Evolutionary conservation across 805 yeast species (phyloP).

Genomic region (Kodamaea nitidulidarum): DNA sequence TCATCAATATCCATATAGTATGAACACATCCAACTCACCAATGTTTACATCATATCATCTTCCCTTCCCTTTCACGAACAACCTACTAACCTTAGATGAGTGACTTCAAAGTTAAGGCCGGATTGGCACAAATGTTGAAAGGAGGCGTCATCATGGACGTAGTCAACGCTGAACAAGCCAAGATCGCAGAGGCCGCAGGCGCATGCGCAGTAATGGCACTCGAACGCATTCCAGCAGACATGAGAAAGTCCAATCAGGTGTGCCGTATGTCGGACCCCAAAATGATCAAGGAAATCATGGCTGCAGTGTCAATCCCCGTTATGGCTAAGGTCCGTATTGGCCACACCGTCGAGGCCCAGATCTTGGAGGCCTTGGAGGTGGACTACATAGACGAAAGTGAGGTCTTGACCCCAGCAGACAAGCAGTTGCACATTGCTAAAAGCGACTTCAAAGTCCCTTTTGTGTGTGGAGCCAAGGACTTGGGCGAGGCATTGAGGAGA

Average conservation of each 20-base stretch:
- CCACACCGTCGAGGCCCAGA: conserved; percentile 77
- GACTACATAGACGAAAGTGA: conserved; percentile 85
- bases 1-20: too few relatives aligned
- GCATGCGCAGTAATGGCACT: conserved; percentile 90
- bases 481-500: conserved; percentile 79
- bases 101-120: conserved; percentile 59
- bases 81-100: conserved; percentile 16
- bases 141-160: conserved; percentile 77
- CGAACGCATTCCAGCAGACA: conserved; percentile 81
- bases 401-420: conserved; percentile 80
- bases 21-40: too few relatives aligned
- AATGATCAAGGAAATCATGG: conserved; percentile 72
- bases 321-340: conserved; percentile 89
- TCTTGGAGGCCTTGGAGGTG: conserved; percentile 64
- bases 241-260: conserved; percentile 76
- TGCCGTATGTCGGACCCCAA: conserved; percentile 85
- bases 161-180: conserved; percentile 75
- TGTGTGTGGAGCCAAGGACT: conserved; percentile 79
- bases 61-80: too few relatives aligned
- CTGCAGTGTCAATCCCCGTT: conserved; percentile 65
- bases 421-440: conserved; percentile 59
- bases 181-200: conserved; percentile 76
- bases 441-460: conserved; percentile 63
- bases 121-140: conserved; percentile 82
- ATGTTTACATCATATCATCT: too few relatives aligned